A percentile compares a stretch with the other conserved stretches of the same genome.
phyloP scores from a whole-genome alignment of 805 yeast genomes.

The Barnettozyma sucrosica region DNA sequence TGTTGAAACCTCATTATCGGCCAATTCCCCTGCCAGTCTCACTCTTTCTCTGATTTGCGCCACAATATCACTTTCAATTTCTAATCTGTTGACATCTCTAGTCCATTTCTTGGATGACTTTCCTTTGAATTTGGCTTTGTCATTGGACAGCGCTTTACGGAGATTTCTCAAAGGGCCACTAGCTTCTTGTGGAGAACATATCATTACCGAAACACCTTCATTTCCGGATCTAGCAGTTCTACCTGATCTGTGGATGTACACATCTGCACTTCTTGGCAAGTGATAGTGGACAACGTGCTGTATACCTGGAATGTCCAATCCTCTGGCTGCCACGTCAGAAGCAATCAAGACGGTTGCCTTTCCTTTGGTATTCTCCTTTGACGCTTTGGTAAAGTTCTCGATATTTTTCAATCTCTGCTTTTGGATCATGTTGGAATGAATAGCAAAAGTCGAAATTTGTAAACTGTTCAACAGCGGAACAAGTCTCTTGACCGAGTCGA shows the following conservation, averaged over 20 bases:
- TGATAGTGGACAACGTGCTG: conserved; percentile 96
- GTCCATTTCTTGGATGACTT: conserved; percentile 39
- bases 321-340: conserved; percentile 98
- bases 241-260: conserved; percentile 93
- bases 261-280: conserved; percentile 89
- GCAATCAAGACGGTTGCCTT: conserved; percentile 71
- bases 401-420: conserved; percentile 83
- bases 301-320: conserved; percentile 85
- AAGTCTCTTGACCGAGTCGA: conserved; percentile 86
- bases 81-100: conserved; percentile 60
- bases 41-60: conserved; percentile 67
- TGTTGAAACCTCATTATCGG: conserved; percentile 61
- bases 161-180: conserved; percentile 80
- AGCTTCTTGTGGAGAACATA: conserved; percentile 92
- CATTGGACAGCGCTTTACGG: conserved; percentile 46
- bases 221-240: conserved; percentile 95
- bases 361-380: conserved; percentile 31
- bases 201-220: conserved; percentile 91
- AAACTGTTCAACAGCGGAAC: conserved; percentile 70
- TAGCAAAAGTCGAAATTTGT: conserved; percentile 60
- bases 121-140: conserved; percentile 24
- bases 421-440: conserved; percentile 93
- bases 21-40: conserved; percentile 62
- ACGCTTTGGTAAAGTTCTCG: conserved; percentile 66
- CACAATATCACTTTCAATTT: conserved; percentile 71